Conservation (phyloP, 176 grass and related monocot species). For the Canna indica region DNA sequence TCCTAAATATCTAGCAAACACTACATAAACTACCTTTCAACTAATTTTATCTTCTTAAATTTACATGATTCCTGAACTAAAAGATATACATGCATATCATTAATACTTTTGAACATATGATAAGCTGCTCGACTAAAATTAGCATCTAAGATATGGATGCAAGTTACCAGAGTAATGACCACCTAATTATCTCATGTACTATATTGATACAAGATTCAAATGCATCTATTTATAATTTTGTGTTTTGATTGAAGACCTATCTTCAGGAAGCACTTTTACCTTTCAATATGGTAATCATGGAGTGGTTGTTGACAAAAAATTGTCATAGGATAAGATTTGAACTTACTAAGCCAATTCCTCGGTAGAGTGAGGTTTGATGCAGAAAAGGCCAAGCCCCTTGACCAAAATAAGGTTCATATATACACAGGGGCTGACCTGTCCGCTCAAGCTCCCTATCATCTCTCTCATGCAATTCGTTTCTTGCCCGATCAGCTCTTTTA, state of each 20-base stretch:
- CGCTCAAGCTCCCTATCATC: slow-evolving; percentile 92
- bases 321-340: not conserved
- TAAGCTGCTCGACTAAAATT: not conserved
- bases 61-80: not conserved
- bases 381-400: slow-evolving; percentile 92
- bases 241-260: not conserved
- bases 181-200: not conserved
- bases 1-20: not conserved
- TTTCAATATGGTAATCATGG: not conserved
- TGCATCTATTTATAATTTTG: not conserved
- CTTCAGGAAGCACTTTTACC: not conserved
- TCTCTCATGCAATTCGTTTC: slow-evolving; percentile 92
- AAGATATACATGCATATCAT: slow-evolving; percentile 3
- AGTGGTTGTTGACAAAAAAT: not conserved
- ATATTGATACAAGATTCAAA: not conserved
- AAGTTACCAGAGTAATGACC: not conserved
- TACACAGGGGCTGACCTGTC: slow-evolving; percentile 90
- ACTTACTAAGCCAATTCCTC: slow-evolving; percentile 95
- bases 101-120: not conserved
- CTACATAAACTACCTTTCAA: not conserved
- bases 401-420: slow-evolving; percentile 98
- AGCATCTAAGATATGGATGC: not conserved
- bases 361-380: slow-evolving; percentile 73
- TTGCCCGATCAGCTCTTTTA: slow-evolving; percentile 82
- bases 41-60: not conserved